Conservation (phyloP, 352 stramenopile genomes). For the Pythium dissimile region DNA sequence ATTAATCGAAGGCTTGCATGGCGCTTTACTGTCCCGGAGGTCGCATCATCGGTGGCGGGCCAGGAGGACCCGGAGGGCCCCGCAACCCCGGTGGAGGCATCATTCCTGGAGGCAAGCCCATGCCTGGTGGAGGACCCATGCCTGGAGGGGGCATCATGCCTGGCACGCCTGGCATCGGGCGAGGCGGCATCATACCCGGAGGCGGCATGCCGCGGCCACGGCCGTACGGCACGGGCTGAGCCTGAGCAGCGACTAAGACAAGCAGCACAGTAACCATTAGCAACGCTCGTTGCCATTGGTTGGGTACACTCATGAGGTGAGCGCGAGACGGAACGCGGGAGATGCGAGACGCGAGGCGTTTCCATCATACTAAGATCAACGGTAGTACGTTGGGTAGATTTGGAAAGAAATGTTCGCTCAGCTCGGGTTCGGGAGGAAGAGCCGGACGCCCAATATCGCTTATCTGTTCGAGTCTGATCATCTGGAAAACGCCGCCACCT, state of each 20-base stretch:
- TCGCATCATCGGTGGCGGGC: conserved; percentile 61
- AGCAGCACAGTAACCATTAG: conserved; percentile 3
- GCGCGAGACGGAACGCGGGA: neutral
- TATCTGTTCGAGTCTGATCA: conserved; percentile 89
- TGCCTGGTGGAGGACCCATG: conserved; percentile 43
- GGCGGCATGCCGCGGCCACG: conserved; percentile 75
- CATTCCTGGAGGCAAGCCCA: conserved; percentile 69
- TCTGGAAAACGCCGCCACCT: conserved; percentile 37
- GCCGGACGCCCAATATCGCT: conserved; percentile 57
- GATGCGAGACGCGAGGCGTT: neutral
- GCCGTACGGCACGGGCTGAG: conserved; percentile 76
- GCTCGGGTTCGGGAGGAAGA: conserved; percentile 65
- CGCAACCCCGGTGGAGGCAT: conserved; percentile 73
- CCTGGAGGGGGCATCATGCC: conserved; percentile 61
- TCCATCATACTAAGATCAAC: conserved; percentile 89
- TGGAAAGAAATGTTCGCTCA: conserved; percentile 42
- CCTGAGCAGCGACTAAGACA: conserved; percentile 73
- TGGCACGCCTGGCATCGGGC: conserved; percentile 57
- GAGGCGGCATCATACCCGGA: conserved; percentile 46
- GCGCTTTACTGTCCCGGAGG: conserved; percentile 66
- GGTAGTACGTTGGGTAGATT: conserved; percentile 56
- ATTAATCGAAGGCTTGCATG: neutral
- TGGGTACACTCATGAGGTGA: neutral
- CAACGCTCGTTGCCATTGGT: neutral
- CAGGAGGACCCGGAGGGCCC: conserved; percentile 34